Conservation (phyloP, 257 asterid species). For the Scutellaria baicalensis region DNA sequence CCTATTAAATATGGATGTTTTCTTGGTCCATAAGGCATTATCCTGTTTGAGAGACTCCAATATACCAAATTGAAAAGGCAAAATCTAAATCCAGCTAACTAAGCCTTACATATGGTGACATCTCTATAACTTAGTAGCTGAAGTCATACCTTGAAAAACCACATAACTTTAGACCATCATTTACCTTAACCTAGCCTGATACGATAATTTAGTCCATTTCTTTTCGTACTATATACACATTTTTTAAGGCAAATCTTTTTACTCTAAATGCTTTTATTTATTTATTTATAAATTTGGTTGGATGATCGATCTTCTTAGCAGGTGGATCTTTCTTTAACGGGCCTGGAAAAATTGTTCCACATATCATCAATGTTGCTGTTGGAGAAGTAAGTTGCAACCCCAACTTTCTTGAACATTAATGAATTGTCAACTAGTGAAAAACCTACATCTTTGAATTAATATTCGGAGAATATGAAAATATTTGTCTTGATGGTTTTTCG, state of each 20-base stretch:
- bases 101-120: no score
- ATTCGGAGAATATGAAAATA: neutral
- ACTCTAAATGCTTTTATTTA: neutral
- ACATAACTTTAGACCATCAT: neutral
- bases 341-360: conserved; percentile 43
- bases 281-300: conserved; percentile 7
- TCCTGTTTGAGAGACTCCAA: no score
- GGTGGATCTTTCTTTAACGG: conserved; percentile 43
- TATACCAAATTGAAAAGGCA: no score
- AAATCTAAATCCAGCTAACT: no score
- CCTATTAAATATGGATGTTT: no score
- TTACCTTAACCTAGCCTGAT: neutral
- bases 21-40: no score
- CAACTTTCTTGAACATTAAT: neutral
- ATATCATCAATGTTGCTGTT: conserved; percentile 38
- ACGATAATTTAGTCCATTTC: neutral
- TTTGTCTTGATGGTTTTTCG: neutral
- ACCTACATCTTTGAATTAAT: neutral
- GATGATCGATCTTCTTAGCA: conserved; percentile 19
- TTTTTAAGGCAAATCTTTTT: neutral
- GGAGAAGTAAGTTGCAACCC: conserved; percentile 45
- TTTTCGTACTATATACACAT: neutral
- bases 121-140: no score
- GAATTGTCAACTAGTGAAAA: neutral
- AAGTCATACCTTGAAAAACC: neutral